These are phyloP conservation scores for Sarocladiaceae sp. DNA, from an alignment of 2,329 filamentous ascomycete genomes.

Conservation along the genomic window DNA sequence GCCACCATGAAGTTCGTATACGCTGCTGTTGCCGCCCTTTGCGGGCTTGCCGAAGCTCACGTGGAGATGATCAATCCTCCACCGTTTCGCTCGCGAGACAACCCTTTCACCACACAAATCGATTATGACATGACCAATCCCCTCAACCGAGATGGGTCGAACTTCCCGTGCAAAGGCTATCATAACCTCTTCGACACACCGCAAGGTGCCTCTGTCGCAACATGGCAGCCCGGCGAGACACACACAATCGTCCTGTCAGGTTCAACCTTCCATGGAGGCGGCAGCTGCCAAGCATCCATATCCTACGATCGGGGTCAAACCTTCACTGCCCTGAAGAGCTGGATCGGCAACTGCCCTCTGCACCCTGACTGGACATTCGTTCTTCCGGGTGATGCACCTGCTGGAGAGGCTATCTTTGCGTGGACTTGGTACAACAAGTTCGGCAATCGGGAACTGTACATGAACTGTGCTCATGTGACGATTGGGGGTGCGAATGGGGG, in stretches of 20 bases:
- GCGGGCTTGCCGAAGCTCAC: slow-evolving; percentile 16
- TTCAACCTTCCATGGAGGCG: slow-evolving; percentile 49
- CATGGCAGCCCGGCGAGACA: slow-evolving; percentile 46
- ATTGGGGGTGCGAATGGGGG: slow-evolving; percentile 26
- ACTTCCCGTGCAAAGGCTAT: slow-evolving; percentile 59
- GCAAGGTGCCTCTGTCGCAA: slow-evolving; percentile 39
- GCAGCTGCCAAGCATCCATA: slow-evolving; percentile 60
- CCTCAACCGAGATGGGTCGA: slow-evolving; percentile 45
- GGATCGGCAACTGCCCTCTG: slow-evolving; percentile 31
- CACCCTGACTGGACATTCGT: slow-evolving; percentile 39
- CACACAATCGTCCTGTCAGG: slow-evolving; percentile 53
- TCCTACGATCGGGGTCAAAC: slow-evolving; percentile 57
- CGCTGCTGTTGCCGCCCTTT: slow-evolving; percentile 34
- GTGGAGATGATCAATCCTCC: slow-evolving; percentile 26
- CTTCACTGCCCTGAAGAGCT: slow-evolving; percentile 47
- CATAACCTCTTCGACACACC: slow-evolving; percentile 19
- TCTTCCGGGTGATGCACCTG: slow-evolving; percentile 47
- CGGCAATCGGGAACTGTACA: slow-evolving; percentile 66
- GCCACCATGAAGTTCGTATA: slow-evolving; percentile 35
- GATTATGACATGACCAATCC: slow-evolving; percentile 55
- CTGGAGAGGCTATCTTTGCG: slow-evolving; percentile 47
- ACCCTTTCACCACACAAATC: slow-evolving; percentile 27
- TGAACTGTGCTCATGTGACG: slow-evolving; percentile 62
- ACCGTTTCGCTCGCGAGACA: slow-evolving; percentile 23
- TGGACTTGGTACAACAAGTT: slow-evolving; percentile 63